A percentile compares a stretch with the other conserved stretches of the same genome.
phyloP scores from a whole-genome alignment of 2,329 filamentous ascomycete genomes.

The Calonectria honghensis region DNA sequence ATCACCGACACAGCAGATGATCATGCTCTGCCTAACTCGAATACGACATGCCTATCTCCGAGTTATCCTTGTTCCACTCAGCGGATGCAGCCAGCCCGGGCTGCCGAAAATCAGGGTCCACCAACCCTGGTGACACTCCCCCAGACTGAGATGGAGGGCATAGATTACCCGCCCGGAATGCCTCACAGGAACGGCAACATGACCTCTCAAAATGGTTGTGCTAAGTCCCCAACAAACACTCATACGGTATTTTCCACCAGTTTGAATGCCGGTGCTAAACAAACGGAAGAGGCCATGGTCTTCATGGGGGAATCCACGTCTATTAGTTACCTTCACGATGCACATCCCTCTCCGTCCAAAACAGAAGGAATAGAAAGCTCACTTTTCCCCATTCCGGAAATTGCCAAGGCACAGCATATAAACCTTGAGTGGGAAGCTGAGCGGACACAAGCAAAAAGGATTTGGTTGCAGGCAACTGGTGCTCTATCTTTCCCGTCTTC shows the following conservation, averaged over 20 bases:
- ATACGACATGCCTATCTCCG: neutral
- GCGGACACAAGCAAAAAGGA: neutral
- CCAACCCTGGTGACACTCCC: neutral
- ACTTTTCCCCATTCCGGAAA: no score
- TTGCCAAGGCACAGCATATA: no score
- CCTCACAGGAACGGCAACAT: neutral
- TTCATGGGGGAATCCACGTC: no score
- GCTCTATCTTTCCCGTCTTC: neutral
- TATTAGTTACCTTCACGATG: no score
- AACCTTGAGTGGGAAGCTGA: neutral
- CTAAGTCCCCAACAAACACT: no score
- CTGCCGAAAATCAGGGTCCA: neutral
- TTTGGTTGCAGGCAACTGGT: neutral
- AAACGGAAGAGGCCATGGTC: no score
- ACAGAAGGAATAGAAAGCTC: no score
- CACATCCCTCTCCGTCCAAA: no score
- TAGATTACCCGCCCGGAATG: neutral
- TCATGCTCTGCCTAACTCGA: neutral
- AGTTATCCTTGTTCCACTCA: neutral
- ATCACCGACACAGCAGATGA: no score
- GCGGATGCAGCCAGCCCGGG: neutral
- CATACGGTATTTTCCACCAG: no score
- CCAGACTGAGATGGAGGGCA: neutral
- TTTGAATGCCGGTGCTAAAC: no score
- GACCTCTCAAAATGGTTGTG: neutral